Evolutionary conservation across 306 rosid genomes (phyloP).

Genomic region (Trichosanthes truncata): DNA sequence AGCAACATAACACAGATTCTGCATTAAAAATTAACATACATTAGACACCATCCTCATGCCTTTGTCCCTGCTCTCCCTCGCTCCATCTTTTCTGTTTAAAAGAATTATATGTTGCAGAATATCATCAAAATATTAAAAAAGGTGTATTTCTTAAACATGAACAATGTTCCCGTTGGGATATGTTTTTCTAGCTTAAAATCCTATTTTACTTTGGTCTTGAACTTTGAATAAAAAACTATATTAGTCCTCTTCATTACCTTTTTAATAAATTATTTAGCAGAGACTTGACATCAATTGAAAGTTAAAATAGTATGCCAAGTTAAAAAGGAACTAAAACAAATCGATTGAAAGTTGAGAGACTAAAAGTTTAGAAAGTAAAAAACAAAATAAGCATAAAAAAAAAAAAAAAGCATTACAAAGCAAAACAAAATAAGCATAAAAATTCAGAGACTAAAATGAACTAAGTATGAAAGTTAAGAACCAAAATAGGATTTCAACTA

Average conservation of each 20-base stretch:
- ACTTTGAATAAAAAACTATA: too few relatives aligned
- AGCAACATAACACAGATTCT: conserved; percentile 84
- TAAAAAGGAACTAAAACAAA: background rate
- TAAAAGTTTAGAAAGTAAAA: background rate
- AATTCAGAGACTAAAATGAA: background rate
- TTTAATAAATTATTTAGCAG: too few relatives aligned
- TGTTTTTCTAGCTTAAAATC: background rate
- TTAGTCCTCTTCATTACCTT: too few relatives aligned
- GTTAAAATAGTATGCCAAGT: background rate
- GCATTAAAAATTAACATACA: conserved; percentile 19
- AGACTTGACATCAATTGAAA: too few relatives aligned
- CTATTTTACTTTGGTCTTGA: too few relatives aligned
- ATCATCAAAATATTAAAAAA: background rate
- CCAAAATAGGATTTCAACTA: background rate
- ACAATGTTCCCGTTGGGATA: background rate
- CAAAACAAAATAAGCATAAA: background rate
- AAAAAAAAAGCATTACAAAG: too few relatives aligned
- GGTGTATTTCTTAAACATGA: background rate
- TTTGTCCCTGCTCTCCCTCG: background rate
- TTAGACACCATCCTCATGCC: background rate
- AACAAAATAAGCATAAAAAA: background rate
- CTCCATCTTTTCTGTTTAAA: background rate
- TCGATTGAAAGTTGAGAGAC: background rate
- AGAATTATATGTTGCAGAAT: background rate
- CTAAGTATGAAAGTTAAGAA: background rate